A percentile compares a stretch with the other conserved stretches of the same genome.
Conservation (phyloP, 139 green algal genomes). For the Chlamydomonas sp. region DNA sequence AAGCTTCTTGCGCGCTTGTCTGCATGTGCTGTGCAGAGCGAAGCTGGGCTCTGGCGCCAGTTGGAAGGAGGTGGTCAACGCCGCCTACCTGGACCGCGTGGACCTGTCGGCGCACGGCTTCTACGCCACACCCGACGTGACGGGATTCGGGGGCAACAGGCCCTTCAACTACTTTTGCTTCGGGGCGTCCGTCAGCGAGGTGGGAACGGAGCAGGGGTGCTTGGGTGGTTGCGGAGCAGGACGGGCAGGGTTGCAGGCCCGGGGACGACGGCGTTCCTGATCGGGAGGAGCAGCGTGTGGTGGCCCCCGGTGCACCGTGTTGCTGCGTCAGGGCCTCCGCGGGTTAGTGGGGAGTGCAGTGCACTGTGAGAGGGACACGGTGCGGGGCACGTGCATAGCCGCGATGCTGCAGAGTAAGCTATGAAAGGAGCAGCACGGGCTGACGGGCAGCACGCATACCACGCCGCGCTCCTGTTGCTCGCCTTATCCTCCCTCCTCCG, state of each 20-base stretch:
- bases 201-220: neutral
- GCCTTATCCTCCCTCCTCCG: no score
- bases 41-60: conserved; percentile 19
- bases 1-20: neutral
- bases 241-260: neutral
- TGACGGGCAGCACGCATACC: no score
- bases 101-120: conserved; percentile 96
- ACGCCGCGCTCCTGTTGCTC: no score
- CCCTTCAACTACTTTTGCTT: conserved; percentile 95
- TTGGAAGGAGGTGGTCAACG: conserved; percentile 73
- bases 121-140: conserved; percentile 93
- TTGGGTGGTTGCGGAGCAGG: neutral
- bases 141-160: conserved; percentile 75
- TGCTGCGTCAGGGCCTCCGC: conserved; percentile 59
- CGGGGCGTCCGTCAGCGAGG: conserved; percentile 17
- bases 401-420: no score
- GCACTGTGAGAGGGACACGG: no score
- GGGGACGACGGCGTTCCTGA: neutral
- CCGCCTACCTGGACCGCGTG: conserved; percentile 87
- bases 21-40: neutral
- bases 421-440: no score
- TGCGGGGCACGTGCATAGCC: no score
- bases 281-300: neutral
- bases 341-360: no score
- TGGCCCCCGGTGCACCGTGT: neutral